Evolutionary conservation across 306 rosid species (phyloP).

Genomic region (Acacia crassicarpa): DNA sequence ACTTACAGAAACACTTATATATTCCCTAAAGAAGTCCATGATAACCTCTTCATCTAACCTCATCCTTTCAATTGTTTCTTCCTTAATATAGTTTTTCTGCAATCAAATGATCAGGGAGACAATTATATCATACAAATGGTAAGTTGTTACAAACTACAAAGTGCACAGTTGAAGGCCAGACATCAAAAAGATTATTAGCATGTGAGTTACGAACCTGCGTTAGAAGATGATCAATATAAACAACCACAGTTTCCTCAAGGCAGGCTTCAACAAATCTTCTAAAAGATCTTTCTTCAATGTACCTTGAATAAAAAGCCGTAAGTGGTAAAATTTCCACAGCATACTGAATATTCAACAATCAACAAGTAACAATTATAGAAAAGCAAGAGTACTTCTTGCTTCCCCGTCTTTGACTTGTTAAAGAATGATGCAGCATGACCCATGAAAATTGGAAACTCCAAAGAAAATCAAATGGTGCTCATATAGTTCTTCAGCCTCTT

Average conservation of each 20-base stretch:
- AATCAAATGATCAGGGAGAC: conserved; percentile 27
- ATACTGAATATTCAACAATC: not conserved
- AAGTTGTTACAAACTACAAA: conserved; percentile 12
- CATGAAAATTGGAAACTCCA: conserved; percentile 8
- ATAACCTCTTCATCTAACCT: conserved; percentile 96
- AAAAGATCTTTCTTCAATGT: conserved; percentile 95
- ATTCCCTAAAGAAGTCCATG: conserved; percentile 95
- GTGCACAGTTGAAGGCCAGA: conserved; percentile 15
- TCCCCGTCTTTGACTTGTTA: not conserved
- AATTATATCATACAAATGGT: conserved; percentile 28
- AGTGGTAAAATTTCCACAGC: conserved; percentile 31
- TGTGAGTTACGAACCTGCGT: conserved; percentile 61
- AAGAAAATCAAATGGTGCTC: conserved; percentile 4
- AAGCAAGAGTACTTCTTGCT: not conserved
- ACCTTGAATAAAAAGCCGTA: conserved; percentile 54
- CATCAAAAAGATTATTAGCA: not conserved
- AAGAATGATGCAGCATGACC: conserved; percentile 19
- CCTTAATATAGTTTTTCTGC: conserved; percentile 87
- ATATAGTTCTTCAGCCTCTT: not conserved
- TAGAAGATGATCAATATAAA: conserved; percentile 89
- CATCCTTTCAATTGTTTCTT: conserved; percentile 96
- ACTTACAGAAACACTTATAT: conserved; percentile 85
- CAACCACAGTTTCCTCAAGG: conserved; percentile 88
- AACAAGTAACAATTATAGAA: not conserved
- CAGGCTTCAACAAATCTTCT: conserved; percentile 99